phyloP scores from a whole-genome alignment of 2,329 filamentous ascomycete species.

The Penicillium digitatum region DNA sequence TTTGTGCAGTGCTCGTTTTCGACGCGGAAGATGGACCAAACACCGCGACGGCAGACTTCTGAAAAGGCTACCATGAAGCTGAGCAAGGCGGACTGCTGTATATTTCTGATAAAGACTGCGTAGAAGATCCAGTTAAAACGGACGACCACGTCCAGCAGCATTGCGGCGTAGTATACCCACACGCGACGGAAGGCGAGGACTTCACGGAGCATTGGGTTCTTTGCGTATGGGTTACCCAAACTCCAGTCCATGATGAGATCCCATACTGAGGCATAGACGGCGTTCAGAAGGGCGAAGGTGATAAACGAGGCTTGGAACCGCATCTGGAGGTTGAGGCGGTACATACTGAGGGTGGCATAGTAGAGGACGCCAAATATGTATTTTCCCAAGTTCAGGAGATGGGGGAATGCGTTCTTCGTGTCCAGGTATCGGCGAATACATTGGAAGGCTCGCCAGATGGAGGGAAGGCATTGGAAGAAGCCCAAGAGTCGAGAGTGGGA shows the following conservation, averaged over 20 bases:
- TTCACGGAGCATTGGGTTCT: conserved; percentile 66
- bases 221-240: conserved; percentile 71
- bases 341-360: conserved; percentile 74
- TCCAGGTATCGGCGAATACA: conserved; percentile 86
- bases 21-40: conserved; percentile 90
- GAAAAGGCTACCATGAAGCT: conserved; percentile 75
- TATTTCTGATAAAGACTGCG: conserved; percentile 71
- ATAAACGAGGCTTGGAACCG: conserved; percentile 68
- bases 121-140: conserved; percentile 96
- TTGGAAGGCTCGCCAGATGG: conserved; percentile 85
- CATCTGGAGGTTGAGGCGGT: conserved; percentile 64
- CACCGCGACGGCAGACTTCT: conserved; percentile 77
- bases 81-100: conserved; percentile 76
- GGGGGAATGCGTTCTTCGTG: conserved; percentile 82
- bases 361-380: conserved; percentile 80
- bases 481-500: conserved; percentile 76
- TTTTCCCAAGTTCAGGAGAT: conserved; percentile 88
- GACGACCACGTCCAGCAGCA: conserved; percentile 76
- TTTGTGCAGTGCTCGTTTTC: conserved; percentile 98
- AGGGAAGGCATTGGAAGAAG: conserved; percentile 77
- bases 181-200: conserved; percentile 72
- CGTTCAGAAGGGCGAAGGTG: conserved; percentile 74
- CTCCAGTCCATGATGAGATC: conserved; percentile 96
- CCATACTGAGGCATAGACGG: conserved; percentile 82
- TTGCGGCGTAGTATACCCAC: conserved; percentile 83